Percentiles rank a stretch among this genome's conserved stretches.
Conservation (phyloP, 108 stramenopile genomes). For the Seminavis robusta region DNA sequence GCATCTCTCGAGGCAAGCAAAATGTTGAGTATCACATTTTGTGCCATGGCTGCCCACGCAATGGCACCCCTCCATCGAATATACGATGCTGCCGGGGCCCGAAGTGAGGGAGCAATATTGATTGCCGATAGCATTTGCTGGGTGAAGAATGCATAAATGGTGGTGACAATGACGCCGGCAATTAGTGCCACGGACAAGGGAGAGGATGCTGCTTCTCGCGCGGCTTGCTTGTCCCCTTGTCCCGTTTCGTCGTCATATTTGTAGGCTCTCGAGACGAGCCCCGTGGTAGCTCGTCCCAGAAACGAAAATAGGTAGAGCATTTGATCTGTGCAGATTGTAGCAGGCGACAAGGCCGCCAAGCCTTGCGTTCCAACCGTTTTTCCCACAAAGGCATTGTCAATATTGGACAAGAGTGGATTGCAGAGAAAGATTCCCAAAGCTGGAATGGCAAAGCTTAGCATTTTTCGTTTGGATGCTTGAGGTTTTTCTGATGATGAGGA, state of each 20-base stretch:
- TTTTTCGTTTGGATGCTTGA: conserved; percentile 60
- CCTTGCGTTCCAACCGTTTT: conserved; percentile 65
- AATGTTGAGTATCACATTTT: conserved; percentile 45
- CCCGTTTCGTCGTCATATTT: conserved; percentile 6
- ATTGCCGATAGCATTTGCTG: conserved; percentile 40
- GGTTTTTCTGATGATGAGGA: neutral
- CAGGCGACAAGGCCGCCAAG: conserved; percentile 79
- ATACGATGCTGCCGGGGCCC: conserved; percentile 48
- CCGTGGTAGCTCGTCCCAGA: conserved; percentile 73
- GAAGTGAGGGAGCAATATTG: conserved; percentile 49
- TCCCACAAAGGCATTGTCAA: conserved; percentile 85
- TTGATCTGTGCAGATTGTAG: conserved; percentile 79
- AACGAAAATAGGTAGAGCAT: conserved; percentile 77
- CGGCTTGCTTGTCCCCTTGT: conserved; percentile 24
- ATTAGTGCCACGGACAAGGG: conserved; percentile 58
- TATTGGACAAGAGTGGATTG: conserved; percentile 74
- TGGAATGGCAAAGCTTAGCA: conserved; percentile 75
- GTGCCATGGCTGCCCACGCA: conserved; percentile 70
- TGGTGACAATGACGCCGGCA: conserved; percentile 43
- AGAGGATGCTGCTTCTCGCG: conserved; percentile 50
- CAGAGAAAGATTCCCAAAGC: conserved; percentile 76
- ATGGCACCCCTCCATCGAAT: conserved; percentile 69
- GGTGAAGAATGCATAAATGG: conserved; percentile 63
- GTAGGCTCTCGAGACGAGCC: conserved; percentile 67
- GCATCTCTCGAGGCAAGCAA: conserved; percentile 78